phyloP scores from a whole-genome alignment of 225 moss, liverwort and hornwort genomes.

The Sphagnum tenellum region DNA sequence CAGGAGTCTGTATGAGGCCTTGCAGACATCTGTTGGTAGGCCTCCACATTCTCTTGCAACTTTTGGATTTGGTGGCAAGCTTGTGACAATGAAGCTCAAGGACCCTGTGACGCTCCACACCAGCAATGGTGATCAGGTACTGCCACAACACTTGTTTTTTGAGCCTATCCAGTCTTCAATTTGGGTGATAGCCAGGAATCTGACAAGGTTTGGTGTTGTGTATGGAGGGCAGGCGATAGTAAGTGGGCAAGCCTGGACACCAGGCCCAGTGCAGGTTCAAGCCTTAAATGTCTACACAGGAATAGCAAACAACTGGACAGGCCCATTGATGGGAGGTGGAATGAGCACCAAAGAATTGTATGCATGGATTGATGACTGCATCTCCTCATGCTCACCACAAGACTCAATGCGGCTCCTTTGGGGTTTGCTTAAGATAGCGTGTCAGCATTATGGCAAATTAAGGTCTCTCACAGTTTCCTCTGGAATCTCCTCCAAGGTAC shows the following conservation, averaged over 20 bases:
- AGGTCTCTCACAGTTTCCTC: conserved; percentile 53
- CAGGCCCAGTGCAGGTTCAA: conserved; percentile 56
- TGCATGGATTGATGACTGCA: conserved; percentile 86
- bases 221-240: conserved; percentile 38
- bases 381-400: conserved; percentile 33
- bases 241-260: conserved; percentile 63
- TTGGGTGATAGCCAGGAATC: too few relatives aligned
- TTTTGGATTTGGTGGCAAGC: conserved; percentile 77
- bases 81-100: conserved; percentile 72
- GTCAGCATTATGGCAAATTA: conserved; percentile 85
- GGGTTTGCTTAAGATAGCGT: conserved; percentile 74
- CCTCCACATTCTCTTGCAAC: conserved; percentile 59
- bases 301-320: conserved; percentile 28
- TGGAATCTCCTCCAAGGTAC: conserved; percentile 60
- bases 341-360: conserved; percentile 61
- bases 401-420: conserved; percentile 61
- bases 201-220: too few relatives aligned
- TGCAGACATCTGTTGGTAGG: conserved; percentile 75
- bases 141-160: not conserved
- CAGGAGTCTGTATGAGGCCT: conserved; percentile 55
- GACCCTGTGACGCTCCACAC: conserved; percentile 68
- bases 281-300: conserved; percentile 40
- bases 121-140: conserved; percentile 69
- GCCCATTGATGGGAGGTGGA: conserved; percentile 59
- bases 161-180: not conserved